Percentiles rank a stretch among this genome's conserved stretches.
Evolutionary conservation across 305 asterid genomes (phyloP).

Genomic region (Solanum chacoense): DNA sequence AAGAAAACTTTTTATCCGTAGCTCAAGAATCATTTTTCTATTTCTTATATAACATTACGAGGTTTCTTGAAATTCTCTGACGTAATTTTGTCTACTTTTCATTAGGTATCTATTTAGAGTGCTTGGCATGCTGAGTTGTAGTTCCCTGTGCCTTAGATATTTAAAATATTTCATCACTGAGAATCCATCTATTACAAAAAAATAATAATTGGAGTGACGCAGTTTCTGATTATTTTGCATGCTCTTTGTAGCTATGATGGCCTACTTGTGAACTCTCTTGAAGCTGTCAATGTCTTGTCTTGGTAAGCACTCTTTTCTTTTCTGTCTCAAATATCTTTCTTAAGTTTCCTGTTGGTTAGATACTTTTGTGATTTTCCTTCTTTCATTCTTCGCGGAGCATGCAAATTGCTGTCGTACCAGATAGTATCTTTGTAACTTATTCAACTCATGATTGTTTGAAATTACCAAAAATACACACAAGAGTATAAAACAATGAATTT

Average conservation of each 20-base stretch:
- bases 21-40: background rate
- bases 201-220: background rate
- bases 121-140: background rate
- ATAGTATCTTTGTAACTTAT: background rate
- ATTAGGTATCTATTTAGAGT: background rate
- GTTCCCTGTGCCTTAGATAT: background rate
- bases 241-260: constrained; percentile 65
- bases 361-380: background rate
- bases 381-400: background rate
- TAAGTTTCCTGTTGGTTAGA: background rate
- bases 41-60: background rate
- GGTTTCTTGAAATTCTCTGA: background rate
- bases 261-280: constrained; percentile 70
- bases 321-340: background rate
- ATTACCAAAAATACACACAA: background rate
- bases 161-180: background rate
- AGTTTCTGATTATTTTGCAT: constrained; percentile 7
- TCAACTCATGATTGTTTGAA: background rate
- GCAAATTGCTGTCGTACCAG: background rate
- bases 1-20: background rate
- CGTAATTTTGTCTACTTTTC: background rate
- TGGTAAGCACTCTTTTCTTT: constrained; percentile 38
- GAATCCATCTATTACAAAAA: background rate
- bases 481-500: background rate
- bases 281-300: constrained; percentile 45